Percentiles rank a stretch among this genome's conserved stretches.
phyloP scores from a whole-genome alignment of 2,329 filamentous ascomycete genomes.

The Didymella sp. region DNA sequence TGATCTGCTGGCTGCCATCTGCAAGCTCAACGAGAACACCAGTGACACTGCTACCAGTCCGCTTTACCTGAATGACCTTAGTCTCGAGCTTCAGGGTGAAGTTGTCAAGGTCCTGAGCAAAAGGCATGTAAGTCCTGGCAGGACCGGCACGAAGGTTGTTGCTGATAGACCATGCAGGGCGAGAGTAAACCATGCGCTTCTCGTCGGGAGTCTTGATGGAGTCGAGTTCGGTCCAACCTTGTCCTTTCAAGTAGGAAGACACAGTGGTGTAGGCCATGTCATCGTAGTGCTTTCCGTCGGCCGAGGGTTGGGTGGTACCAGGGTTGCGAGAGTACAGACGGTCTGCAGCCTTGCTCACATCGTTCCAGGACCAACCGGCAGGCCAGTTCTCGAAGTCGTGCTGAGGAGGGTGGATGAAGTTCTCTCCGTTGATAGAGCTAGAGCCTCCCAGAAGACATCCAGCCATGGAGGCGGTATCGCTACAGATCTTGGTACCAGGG shows the following conservation, averaged over 20 bases:
- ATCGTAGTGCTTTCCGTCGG: conserved; percentile 32
- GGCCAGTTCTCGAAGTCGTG: conserved; percentile 30
- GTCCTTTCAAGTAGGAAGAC: conserved; percentile 24
- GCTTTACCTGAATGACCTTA: conserved; percentile 31
- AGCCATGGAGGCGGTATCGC: conserved; percentile 20
- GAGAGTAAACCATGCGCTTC: conserved; percentile 29
- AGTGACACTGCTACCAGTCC: conserved; percentile 25
- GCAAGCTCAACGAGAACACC: conserved; percentile 30
- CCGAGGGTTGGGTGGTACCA: conserved; percentile 30
- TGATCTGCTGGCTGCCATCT: conserved; percentile 67
- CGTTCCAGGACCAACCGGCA: conserved; percentile 29
- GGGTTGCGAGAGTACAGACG: conserved; percentile 33
- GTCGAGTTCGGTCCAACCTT: conserved; percentile 28
- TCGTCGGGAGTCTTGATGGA: conserved; percentile 30
- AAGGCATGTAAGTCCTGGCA: conserved; percentile 31
- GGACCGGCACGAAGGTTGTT: conserved; percentile 31
- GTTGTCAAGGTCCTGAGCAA: conserved; percentile 25
- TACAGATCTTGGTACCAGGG: conserved; percentile 20
- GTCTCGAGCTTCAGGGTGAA: conserved; percentile 35
- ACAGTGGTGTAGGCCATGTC: conserved; percentile 30
- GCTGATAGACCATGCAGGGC: conserved; percentile 23
- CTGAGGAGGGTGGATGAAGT: conserved; percentile 61
- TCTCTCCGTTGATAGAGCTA: conserved; percentile 60
- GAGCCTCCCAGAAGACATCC: conserved; percentile 42
- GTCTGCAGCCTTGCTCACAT: conserved; percentile 27